Base-by-base conservation (phyloP, 1,284 basidiomycete genomes). In the Pyrrhoderma lamaoense region DNA sequence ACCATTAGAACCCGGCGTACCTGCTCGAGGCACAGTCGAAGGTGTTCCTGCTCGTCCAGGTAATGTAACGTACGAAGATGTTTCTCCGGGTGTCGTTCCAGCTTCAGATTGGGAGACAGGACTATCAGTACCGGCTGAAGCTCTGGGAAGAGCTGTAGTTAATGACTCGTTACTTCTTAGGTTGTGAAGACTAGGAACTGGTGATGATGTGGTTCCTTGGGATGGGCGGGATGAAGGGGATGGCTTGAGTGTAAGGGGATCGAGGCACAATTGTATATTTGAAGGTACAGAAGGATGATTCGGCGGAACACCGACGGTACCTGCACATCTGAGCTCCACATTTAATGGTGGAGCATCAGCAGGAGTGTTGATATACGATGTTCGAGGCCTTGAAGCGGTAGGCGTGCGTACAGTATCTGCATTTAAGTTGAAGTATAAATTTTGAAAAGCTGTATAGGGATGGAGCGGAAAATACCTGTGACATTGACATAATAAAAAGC, bases 281-380 rank as follows among this genome's bases (percentile, higher is more conserved):
- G 50, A 39, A 3, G 49, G 53, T 4, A 51, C 36, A 9, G 53
- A 54, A 25, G 44, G 45, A 47, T 54, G 53, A 7, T 36, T 19
- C 25, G 39, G 23, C n/a, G 53, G 53, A 3, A 54, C 43, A 23
- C 48, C 53, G 5, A 54, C 49, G 23, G 49, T 47, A n/a, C 53
- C 44, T 22, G 53, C 53, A 22, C 35, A 22, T 16, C 42, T 42
- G 11, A 54, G 35, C 22, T 54, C 39, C 23, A 54, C 36, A 35
- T 42, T 51, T 8, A 54, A 38, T 2, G 53, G 48, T 16, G 27
- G 43, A 22, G 14, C 49, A 38, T 51, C 49, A 19, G 38, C 23
- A 13, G 49, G 21, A 31, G 36, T 37, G n/a, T 40, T 44, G 18
- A 54, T 34, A 23, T 54, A 54, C 5, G 53, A 54, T 8, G 53